Base-by-base conservation (phyloP, 2,329 filamentous ascomycete genomes). In the Calonectria hongkongensis region DNA sequence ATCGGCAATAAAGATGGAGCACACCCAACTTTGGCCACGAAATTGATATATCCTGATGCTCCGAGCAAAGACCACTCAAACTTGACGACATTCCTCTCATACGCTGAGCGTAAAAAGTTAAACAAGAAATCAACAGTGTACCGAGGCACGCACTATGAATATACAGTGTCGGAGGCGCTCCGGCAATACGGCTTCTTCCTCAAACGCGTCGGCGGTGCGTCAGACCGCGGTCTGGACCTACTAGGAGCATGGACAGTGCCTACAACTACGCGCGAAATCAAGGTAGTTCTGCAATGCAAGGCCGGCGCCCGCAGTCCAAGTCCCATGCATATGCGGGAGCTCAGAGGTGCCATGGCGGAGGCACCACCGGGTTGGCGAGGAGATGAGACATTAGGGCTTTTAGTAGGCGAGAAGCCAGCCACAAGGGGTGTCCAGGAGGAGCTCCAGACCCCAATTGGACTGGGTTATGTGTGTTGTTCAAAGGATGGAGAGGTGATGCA, bases 371-470 rank as follows among this genome's bases (percentile, higher is more conserved):
- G 92, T 0, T 98, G 94, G 94, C 87, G 91, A 66, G 90, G 89
- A 0, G 82, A 86, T 1, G 88, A 89, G 16, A 91, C 94, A 7
- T 82, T 98, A 41, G 96, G 92, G 0, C 80, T 98, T 18, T 84
- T 98, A 67, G 93, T 94, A 28, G 89, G 91, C 4, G 91, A 92
- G 74, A 87, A 89, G 73, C 87, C 91, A 66, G 94, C 95, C 39
- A 98, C 95, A 0, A 94, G 91, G 79, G 96, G 96, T 1, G 92
- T 97, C 3, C 86, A 94, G 70, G 92, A 95, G 60, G 92, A 94
- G 28, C 80, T 98, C 76, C 89, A 5, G 86, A 91, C 71, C 94
- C 93, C 80, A 83, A 85, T 45, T 86, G 94, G 95, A 0, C 89
- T 98, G 87, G 92, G 92, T 0, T 97, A 92, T 78, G 83, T 94